phyloP scores from a whole-genome alignment of 495 filamentous ascomycete genomes.

The Aspergillus carlsbadensis region DNA sequence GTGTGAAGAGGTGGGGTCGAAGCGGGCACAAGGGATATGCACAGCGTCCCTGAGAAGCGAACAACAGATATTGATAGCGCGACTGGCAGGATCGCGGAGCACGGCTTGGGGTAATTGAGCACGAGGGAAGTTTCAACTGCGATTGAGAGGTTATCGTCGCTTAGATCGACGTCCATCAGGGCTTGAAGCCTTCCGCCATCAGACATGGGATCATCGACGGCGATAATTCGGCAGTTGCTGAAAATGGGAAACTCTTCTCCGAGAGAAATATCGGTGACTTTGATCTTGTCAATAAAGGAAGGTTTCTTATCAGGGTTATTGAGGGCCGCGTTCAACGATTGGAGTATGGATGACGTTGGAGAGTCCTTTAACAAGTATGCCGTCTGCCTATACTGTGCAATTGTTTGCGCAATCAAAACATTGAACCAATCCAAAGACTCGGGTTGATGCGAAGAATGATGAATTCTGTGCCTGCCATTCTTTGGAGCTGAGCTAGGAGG shows the following conservation, averaged over 20 bases:
- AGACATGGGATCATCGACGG: conserved; percentile 47
- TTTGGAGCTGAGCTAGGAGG: conserved; percentile 42
- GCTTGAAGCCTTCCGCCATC: conserved; percentile 77
- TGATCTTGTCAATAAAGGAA: conserved; percentile 88
- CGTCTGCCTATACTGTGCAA: conserved; percentile 90
- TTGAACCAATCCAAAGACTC: conserved; percentile 99
- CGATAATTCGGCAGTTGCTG: conserved; percentile 94
- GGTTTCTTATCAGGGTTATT: conserved; percentile 80
- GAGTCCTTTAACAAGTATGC: conserved; percentile 76
- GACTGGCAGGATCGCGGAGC: conserved; percentile 88
- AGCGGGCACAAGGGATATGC: conserved; percentile 82
- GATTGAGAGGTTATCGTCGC: conserved; percentile 86
- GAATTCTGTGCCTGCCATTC: conserved; percentile 46
- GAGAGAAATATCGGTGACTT: conserved; percentile 86
- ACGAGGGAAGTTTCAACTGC: conserved; percentile 91
- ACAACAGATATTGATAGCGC: conserved; percentile 89
- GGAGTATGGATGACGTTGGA: conserved; percentile 73
- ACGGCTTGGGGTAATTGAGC: conserved; percentile 87
- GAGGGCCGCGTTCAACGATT: conserved; percentile 81
- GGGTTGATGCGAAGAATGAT: conserved; percentile 82
- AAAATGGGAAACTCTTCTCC: conserved; percentile 99
- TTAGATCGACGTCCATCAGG: conserved; percentile 93
- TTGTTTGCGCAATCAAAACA: conserved; percentile 92
- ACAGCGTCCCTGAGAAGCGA: conserved; percentile 90
- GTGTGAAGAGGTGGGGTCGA: conserved; percentile 41